Evolutionary conservation across 2,329 filamentous ascomycete species (phyloP).

Genomic region (Colletotrichum euphorbiae): DNA sequence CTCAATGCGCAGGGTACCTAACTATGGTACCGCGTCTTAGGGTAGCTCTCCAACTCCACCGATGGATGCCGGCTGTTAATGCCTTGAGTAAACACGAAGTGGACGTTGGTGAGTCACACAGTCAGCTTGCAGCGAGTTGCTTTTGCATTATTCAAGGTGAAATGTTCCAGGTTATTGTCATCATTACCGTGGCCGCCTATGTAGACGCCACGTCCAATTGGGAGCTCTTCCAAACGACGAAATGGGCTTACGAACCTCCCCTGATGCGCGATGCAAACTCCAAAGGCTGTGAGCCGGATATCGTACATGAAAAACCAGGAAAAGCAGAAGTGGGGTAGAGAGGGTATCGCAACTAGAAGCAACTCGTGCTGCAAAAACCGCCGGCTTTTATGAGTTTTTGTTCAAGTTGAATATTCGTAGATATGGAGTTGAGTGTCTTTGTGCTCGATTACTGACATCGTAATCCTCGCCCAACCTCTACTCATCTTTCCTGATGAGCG

Average conservation of each 20-base stretch:
- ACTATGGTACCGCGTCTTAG: too few relatives aligned
- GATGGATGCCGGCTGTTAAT: constrained; percentile 4
- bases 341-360: constrained; percentile 42
- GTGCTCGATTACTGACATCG: not conserved
- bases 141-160: not conserved
- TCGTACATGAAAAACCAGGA: constrained; percentile 39
- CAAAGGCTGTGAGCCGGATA: constrained; percentile 38
- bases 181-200: constrained; percentile 39
- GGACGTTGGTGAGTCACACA: not conserved
- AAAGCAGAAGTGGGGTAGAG: constrained; percentile 40
- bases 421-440: constrained; percentile 35
- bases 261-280: constrained; percentile 37
- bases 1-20: constrained; percentile 7
- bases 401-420: constrained; percentile 33
- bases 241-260: constrained; percentile 31
- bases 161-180: constrained; percentile 20
- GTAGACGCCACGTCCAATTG: constrained; percentile 29
- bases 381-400: constrained; percentile 34
- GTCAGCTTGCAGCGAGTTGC: not conserved
- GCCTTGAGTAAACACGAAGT: not conserved
- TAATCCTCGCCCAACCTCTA: constrained; percentile 52
- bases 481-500: constrained; percentile 68
- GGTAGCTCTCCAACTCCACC: constrained; percentile 1
- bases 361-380: constrained; percentile 29
- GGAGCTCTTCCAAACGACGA: constrained; percentile 21